These are phyloP conservation scores for Hypoxylon cercidicola DNA, from an alignment of 495 filamentous ascomycete species.

Conservation along the genomic window DNA sequence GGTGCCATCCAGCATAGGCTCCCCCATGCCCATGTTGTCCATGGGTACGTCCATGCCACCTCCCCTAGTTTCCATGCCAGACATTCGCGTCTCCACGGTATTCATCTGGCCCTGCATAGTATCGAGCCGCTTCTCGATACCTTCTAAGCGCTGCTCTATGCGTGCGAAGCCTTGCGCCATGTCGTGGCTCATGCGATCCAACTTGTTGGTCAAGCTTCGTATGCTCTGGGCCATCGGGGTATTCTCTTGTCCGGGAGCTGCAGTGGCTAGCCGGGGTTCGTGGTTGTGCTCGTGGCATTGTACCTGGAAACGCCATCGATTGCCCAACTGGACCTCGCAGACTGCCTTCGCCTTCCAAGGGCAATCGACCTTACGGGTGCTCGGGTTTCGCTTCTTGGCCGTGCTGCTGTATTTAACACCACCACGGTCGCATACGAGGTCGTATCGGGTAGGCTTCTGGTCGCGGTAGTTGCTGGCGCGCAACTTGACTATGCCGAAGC, in stretches of 20 bases:
- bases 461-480: conserved; percentile 63
- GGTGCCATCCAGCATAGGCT: conserved; percentile 39
- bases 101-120: conserved; percentile 53
- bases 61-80: conserved; percentile 52
- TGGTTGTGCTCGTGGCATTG: conserved; percentile 61
- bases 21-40: conserved; percentile 57
- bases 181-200: conserved; percentile 60
- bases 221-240: conserved; percentile 58
- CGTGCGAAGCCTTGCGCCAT: conserved; percentile 48
- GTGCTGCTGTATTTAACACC: conserved; percentile 65
- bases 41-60: conserved; percentile 57
- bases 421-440: conserved; percentile 62
- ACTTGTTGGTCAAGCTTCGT: conserved; percentile 57
- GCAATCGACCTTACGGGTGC: conserved; percentile 63
- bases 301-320: conserved; percentile 62
- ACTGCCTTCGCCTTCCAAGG: conserved; percentile 64
- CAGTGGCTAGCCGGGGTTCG: conserved; percentile 55
- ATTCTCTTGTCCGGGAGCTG: conserved; percentile 56
- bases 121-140: conserved; percentile 57
- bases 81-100: conserved; percentile 54
- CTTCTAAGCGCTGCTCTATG: conserved; percentile 48
- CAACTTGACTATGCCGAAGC: conserved; percentile 62
- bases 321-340: conserved; percentile 60
- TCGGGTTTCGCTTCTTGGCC: conserved; percentile 63
- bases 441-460: conserved; percentile 61